A percentile compares a stretch with the other conserved stretches of the same genome.
phyloP scores from a whole-genome alignment of 1,284 basidiomycete genomes.

The Pseudomicrostroma phylloplanum region DNA sequence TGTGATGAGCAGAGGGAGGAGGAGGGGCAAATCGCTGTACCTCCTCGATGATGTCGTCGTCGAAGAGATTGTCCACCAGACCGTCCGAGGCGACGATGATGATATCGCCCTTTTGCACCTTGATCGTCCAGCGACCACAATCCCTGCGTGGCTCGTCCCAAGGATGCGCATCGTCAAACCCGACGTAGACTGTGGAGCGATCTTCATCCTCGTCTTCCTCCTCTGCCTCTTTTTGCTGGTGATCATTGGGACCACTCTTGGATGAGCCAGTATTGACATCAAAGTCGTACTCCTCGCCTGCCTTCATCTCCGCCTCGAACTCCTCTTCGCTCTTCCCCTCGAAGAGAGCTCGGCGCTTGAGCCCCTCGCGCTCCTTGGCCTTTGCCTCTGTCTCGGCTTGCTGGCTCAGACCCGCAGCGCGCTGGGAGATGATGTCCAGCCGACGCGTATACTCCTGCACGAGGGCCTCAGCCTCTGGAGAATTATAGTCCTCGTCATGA shows the following conservation, averaged over 20 bases:
- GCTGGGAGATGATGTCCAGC: not conserved
- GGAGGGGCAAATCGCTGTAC: conserved; percentile 61
- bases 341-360: not conserved
- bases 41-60: conserved; percentile 86
- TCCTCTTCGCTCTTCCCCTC: not conserved
- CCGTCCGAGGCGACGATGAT: conserved; percentile 85
- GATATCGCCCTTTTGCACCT: conserved; percentile 77
- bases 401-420: not conserved
- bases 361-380: not conserved
- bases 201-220: not conserved
- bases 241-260: not conserved
- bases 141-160: conserved; percentile 34
- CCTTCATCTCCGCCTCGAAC: not conserved
- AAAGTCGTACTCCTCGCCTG: conserved; percentile 1
- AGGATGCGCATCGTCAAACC: conserved; percentile 4
- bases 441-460: not conserved
- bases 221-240: not conserved
- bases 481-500: conserved; percentile 13
- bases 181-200: conserved; percentile 1
- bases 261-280: not conserved
- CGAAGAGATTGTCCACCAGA: conserved; percentile 87
- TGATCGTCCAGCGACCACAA: conserved; percentile 52
- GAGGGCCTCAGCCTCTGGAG: conserved; percentile 7
- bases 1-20: conserved; percentile 5
- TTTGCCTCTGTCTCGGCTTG: not conserved